phyloP scores from a whole-genome alignment of 2,329 filamentous ascomycete species.

The Anisogramma anomala region DNA sequence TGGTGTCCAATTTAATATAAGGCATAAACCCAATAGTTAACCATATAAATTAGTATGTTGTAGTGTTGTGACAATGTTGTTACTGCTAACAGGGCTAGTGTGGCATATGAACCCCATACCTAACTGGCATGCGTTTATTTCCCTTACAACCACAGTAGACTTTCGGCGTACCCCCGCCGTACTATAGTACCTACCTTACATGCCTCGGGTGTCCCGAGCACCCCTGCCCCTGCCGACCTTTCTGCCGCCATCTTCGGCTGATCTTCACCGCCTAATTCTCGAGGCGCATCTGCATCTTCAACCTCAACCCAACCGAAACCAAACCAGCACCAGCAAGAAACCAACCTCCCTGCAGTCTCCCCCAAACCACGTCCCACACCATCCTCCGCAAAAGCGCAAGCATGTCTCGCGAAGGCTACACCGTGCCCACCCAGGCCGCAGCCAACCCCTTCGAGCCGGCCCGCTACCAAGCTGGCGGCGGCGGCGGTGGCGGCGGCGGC shows the following conservation, averaged over 20 bases:
- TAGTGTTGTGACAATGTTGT: no score
- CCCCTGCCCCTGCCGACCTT: constrained; percentile 4
- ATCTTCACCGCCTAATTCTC: constrained; percentile 15
- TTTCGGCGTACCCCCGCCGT: no score
- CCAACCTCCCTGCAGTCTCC: background rate
- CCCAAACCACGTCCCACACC: background rate
- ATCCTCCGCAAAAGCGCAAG: constrained; percentile 1
- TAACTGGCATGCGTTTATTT: no score
- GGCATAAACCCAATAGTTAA: no score
- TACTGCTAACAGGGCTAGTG: no score
- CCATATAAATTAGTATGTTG: no score
- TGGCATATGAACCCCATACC: no score
- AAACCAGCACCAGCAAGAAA: no score
- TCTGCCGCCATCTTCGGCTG: constrained; percentile 13
- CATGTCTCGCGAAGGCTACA: constrained; percentile 68
- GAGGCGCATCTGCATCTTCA: no score
- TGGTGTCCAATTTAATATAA: no score
- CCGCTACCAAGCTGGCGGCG: constrained; percentile 27
- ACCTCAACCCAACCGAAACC: background rate
- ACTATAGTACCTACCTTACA: background rate
- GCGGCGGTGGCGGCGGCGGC: constrained; percentile 30
- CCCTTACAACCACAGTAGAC: no score
- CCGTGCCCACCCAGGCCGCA: constrained; percentile 49
- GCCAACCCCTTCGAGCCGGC: constrained; percentile 28
- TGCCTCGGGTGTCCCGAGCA: constrained; percentile 8